phyloP scores from a whole-genome alignment of 2,329 filamentous ascomycete genomes.

The Gliomastix tumulicola region DNA sequence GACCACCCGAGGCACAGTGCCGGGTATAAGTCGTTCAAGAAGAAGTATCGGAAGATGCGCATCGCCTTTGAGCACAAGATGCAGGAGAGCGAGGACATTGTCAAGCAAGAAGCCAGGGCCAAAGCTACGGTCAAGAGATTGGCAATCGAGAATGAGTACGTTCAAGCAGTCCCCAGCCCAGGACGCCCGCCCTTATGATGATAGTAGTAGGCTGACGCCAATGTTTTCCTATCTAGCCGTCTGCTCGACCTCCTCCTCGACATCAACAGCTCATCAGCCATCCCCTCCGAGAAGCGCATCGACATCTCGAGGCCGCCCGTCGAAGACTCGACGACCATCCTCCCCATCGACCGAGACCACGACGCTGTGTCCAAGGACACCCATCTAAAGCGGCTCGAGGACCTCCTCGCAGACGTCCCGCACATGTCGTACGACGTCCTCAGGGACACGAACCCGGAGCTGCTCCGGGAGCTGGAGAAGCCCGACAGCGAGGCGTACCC shows the following conservation, averaged over 20 bases:
- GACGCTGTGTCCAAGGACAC: constrained; percentile 31
- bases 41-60: constrained; percentile 94
- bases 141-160: constrained; percentile 88
- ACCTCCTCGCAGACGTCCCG: constrained; percentile 45
- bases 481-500: constrained; percentile 48
- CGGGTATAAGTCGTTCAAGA: constrained; percentile 68
- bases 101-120: constrained; percentile 74
- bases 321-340: constrained; percentile 19
- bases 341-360: constrained; percentile 22
- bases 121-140: constrained; percentile 75
- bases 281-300: constrained; percentile 68
- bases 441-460: constrained; percentile 55
- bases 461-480: constrained; percentile 40
- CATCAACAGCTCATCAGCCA: constrained; percentile 76
- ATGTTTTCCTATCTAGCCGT: constrained; percentile 49
- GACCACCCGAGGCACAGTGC: constrained; percentile 25
- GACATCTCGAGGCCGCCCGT: constrained; percentile 52
- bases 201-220: background rate
- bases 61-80: constrained; percentile 70
- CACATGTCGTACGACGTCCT: constrained; percentile 45
- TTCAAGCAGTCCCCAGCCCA: constrained; percentile 8
- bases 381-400: constrained; percentile 39
- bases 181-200: background rate
- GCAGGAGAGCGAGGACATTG: constrained; percentile 74
- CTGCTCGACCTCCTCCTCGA: constrained; percentile 84